These are phyloP conservation scores for Fusarium tjaetaba DNA, from an alignment of 2,329 filamentous ascomycete genomes.

Conservation along the genomic window DNA sequence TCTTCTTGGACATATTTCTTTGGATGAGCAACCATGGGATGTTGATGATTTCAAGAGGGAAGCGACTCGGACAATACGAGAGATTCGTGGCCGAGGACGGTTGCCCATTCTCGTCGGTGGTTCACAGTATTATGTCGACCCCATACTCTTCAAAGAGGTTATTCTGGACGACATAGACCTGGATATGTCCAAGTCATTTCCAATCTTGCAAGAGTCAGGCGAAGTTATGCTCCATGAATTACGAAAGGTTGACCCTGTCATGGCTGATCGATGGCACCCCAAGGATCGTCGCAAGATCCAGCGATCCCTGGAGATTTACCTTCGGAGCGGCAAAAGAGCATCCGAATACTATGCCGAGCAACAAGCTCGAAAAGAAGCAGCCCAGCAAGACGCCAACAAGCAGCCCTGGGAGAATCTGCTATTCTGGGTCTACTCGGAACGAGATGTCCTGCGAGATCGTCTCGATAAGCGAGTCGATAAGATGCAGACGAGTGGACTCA, in stretches of 20 bases:
- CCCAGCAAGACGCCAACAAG: conserved; percentile 36
- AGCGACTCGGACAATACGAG: conserved; percentile 74
- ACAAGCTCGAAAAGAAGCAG: conserved; percentile 52
- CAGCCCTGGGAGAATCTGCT: conserved; percentile 69
- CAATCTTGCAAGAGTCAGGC: conserved; percentile 77
- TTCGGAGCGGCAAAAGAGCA: conserved; percentile 81
- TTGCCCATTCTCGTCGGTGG: conserved; percentile 93
- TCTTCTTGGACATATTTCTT: conserved; percentile 79
- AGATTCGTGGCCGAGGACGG: conserved; percentile 81
- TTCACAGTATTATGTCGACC: conserved; percentile 94
- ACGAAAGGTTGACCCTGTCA: conserved; percentile 83
- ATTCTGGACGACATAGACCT: conserved; percentile 55
- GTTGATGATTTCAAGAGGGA: conserved; percentile 80
- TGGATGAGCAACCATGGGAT: conserved; percentile 84
- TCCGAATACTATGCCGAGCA: conserved; percentile 91
- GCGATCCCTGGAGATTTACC: conserved; percentile 88
- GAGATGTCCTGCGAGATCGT: conserved; percentile 72
- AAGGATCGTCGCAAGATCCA: conserved; percentile 91
- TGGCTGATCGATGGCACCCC: conserved; percentile 94
- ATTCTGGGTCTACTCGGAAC: conserved; percentile 87
- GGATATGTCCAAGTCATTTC: conserved; percentile 59
- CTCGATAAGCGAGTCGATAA: conserved; percentile 82
- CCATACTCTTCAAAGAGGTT: conserved; percentile 80
- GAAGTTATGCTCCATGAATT: conserved; percentile 78
- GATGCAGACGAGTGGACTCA: conserved; percentile 74